phyloP scores from a whole-genome alignment of 805 yeast species.

The Nakazawaea pomicola region DNA sequence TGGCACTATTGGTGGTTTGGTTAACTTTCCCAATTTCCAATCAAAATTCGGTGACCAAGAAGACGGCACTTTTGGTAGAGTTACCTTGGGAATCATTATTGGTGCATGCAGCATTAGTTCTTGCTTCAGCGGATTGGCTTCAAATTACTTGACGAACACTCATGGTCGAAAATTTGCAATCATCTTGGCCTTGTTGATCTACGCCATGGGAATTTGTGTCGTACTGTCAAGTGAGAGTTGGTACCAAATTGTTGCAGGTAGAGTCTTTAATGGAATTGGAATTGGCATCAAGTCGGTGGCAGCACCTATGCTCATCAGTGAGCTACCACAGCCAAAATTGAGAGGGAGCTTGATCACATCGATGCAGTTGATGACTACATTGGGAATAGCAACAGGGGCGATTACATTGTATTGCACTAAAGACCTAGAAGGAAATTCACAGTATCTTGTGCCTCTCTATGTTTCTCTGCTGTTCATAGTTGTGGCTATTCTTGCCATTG shows the following conservation, averaged over 20 bases:
- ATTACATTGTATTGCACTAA: conserved; percentile 19
- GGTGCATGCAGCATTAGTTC: conserved; percentile 27
- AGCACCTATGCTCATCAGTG: conserved; percentile 32
- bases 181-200: conserved; percentile 18
- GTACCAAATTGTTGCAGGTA: conserved; percentile 22
- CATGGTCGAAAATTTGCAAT: conserved; percentile 23
- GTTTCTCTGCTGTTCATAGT: conserved; percentile 18
- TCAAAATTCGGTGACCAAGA: conserved; percentile 17
- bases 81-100: conserved; percentile 25
- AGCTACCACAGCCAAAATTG: conserved; percentile 24
- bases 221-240: conserved; percentile 16
- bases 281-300: conserved; percentile 27
- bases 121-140: conserved; percentile 25
- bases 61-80: conserved; percentile 15
- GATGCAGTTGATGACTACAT: conserved; percentile 28
- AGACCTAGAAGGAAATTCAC: conserved; percentile 13
- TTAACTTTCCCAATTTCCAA: conserved; percentile 25
- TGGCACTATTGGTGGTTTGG: conserved; percentile 30
- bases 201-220: conserved; percentile 18
- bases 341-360: conserved; percentile 28
- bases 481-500: conserved; percentile 16
- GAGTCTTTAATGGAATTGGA: conserved; percentile 26
- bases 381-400: conserved; percentile 28
- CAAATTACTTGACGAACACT: conserved; percentile 19
- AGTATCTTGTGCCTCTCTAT: conserved; percentile 20